A percentile compares a stretch with the other conserved stretches of the same genome.
Evolutionary conservation across 768 basidiomycete species (phyloP).

Genomic region (Trametes coccinea): DNA sequence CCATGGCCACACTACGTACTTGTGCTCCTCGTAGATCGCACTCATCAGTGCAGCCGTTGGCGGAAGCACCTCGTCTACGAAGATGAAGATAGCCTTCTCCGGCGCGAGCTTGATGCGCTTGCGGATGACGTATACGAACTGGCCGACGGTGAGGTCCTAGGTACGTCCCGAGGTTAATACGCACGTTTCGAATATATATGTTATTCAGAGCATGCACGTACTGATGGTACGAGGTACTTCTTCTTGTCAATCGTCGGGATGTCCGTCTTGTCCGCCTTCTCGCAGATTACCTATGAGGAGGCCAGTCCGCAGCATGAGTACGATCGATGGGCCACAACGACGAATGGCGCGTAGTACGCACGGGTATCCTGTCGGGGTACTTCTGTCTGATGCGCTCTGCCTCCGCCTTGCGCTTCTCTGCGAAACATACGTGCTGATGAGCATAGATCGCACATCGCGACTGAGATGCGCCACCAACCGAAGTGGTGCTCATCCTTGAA

Average conservation of each 20-base stretch:
- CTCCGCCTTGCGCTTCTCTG: constrained; percentile 99
- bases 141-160: constrained; percentile 94
- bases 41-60: constrained; percentile 99
- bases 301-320: constrained; percentile 4
- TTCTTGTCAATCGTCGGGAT: constrained; percentile 99
- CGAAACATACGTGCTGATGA: constrained; percentile 33
- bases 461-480: constrained; percentile 55
- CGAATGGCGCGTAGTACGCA: constrained; percentile 43
- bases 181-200: not conserved
- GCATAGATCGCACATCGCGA: constrained; percentile 31
- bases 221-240: constrained; percentile 99
- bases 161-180: constrained; percentile 5
- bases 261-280: constrained; percentile 98
- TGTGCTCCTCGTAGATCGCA: constrained; percentile 99
- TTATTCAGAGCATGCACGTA: constrained; percentile 40
- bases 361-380: constrained; percentile 97
- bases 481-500: constrained; percentile 99
- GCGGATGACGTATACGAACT: constrained; percentile 99
- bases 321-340: not conserved
- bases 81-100: constrained; percentile 99
- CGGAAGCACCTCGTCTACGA: constrained; percentile 97
- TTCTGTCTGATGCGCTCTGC: constrained; percentile 98
- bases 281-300: constrained; percentile 90
- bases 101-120: constrained; percentile 99
- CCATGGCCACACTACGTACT: constrained; percentile 54